Conservation (phyloP, 768 basidiomycete genomes). For the Amanita phalloides region DNA sequence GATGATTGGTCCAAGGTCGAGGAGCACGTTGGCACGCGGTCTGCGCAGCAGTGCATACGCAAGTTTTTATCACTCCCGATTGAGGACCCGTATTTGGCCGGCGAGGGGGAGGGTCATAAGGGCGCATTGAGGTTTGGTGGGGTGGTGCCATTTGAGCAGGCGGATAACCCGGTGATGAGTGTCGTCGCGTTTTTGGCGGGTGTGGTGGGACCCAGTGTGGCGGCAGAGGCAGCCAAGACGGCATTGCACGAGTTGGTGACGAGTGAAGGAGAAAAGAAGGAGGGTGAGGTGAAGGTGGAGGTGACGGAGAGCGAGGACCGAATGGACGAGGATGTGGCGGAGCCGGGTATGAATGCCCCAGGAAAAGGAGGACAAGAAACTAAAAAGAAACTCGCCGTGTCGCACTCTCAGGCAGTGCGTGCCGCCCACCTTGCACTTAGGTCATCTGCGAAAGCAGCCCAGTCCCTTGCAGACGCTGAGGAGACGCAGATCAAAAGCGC, state of each 20-base stretch:
- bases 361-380: conserved; percentile 1
- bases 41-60: conserved; percentile 89
- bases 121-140: conserved; percentile 67
- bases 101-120: conserved; percentile 49
- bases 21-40: conserved; percentile 86
- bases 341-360: conserved; percentile 12
- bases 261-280: conserved; percentile 31
- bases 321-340: conserved; percentile 33
- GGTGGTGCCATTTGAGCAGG: conserved; percentile 85
- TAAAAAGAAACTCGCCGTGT: conserved; percentile 32
- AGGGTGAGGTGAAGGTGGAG: conserved; percentile 18
- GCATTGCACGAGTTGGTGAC: conserved; percentile 76
- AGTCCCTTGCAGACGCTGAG: conserved; percentile 71
- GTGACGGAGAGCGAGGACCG: conserved; percentile 25
- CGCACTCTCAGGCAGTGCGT: conserved; percentile 67
- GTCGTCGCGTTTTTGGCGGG: conserved; percentile 96
- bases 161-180: conserved; percentile 97
- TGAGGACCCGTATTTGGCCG: conserved; percentile 84
- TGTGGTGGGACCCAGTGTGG: conserved; percentile 82
- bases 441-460: conserved; percentile 81
- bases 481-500: conserved; percentile 69
- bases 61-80: conserved; percentile 95
- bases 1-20: conserved; percentile 94
- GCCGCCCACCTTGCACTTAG: conserved; percentile 84
- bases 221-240: conserved; percentile 87